phyloP scores from a whole-genome alignment of 805 yeast genomes.

The Pichia heedii region DNA sequence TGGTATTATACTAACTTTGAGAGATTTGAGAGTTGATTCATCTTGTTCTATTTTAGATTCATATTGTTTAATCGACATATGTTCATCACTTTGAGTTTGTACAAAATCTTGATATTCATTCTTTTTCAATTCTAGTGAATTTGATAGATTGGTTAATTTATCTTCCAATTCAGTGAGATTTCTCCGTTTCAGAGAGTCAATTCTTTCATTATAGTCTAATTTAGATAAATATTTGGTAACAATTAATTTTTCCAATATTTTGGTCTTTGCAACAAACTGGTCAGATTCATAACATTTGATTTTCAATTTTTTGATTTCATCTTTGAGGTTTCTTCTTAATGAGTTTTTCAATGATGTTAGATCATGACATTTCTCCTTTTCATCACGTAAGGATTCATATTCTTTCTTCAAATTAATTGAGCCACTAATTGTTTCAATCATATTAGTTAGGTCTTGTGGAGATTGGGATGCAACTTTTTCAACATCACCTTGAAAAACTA shows the following conservation, averaged over 20 bases:
- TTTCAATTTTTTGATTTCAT: conserved; percentile 69
- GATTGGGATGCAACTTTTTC: conserved; percentile 88
- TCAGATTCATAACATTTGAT: conserved; percentile 70
- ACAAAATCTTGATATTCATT: conserved; percentile 25
- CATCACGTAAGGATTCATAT: conserved; percentile 55
- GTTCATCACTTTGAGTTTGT: conserved; percentile 38
- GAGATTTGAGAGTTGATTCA: conserved; percentile 19
- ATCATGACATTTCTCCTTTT: conserved; percentile 57
- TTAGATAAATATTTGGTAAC: conserved; percentile 50
- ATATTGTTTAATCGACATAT: conserved; percentile 34
- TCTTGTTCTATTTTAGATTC: conserved; percentile 35
- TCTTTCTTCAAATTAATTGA: conserved; percentile 58
- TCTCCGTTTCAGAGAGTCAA: conserved; percentile 26
- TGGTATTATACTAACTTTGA: conserved; percentile 42
- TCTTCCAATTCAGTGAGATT: conserved; percentile 29
- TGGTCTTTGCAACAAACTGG: conserved; percentile 46
- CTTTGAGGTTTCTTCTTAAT: conserved; percentile 57
- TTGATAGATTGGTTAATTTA: conserved; percentile 23
- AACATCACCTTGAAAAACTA: conserved; percentile 96
- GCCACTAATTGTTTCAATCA: conserved; percentile 80
- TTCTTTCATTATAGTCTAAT: conserved; percentile 49
- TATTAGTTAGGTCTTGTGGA: conserved; percentile 58
- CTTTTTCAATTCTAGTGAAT: conserved; percentile 16
- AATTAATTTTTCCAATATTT: conserved; percentile 39
- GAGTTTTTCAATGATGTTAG: conserved; percentile 55